A percentile compares a stretch with the other conserved stretches of the same genome.
These are phyloP conservation scores for Colletotrichum ledebouriae DNA, from an alignment of 2,329 filamentous ascomycete genomes.

Conservation along the genomic window DNA sequence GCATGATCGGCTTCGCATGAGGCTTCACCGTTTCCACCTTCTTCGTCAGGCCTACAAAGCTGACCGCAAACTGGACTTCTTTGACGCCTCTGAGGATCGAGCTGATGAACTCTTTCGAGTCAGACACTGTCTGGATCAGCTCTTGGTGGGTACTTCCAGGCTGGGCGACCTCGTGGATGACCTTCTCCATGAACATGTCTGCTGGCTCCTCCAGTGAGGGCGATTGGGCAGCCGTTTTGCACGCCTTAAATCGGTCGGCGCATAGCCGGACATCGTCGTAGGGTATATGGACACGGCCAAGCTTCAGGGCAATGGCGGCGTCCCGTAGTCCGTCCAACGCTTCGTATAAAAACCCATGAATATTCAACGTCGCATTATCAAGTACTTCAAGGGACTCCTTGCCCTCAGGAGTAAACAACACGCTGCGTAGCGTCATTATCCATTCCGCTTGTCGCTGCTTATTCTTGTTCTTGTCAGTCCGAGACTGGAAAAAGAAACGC, in stretches of 20 bases:
- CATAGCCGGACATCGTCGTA: conserved; percentile 85
- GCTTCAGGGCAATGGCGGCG: conserved; percentile 89
- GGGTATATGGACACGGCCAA: conserved; percentile 90
- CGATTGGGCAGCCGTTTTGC: conserved; percentile 50
- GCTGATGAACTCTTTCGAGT: conserved; percentile 91
- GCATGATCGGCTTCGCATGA: conserved; percentile 77
- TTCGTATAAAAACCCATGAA: conserved; percentile 91
- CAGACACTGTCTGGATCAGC: conserved; percentile 86
- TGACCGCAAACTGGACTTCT: conserved; percentile 95
- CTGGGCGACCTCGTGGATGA: conserved; percentile 80
- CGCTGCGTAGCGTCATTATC: conserved; percentile 87
- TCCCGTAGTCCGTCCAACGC: conserved; percentile 89
- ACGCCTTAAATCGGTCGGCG: conserved; percentile 66
- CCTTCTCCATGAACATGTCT: conserved; percentile 76
- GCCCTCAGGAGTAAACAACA: conserved; percentile 89
- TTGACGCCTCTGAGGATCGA: conserved; percentile 94
- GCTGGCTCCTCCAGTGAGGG: conserved; percentile 58
- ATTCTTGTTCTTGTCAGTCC: conserved; percentile 66
- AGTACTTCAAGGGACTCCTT: conserved; percentile 88
- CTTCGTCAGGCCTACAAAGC: conserved; percentile 89
- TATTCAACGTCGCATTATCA: conserved; percentile 88
- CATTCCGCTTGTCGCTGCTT: conserved; percentile 87
- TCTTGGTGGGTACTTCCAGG: conserved; percentile 76
- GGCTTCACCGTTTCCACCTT: conserved; percentile 78
- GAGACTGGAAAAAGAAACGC: conserved; percentile 86